Base-by-base conservation (phyloP, 108 stramenopile species). In the Fragilaria radians region DNA sequence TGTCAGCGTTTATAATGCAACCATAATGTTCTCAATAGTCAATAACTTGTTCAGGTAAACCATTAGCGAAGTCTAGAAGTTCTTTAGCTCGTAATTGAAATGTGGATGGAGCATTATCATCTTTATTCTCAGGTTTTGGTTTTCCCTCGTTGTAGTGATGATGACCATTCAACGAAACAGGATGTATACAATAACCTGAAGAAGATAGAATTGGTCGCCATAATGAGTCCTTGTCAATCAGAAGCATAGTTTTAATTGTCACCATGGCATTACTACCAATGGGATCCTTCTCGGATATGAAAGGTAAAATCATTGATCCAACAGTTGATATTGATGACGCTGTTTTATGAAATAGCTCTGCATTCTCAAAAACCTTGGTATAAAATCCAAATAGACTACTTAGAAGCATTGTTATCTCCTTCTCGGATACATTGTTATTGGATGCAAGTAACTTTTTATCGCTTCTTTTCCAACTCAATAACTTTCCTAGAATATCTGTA, bases 221-320 rank as follows among this genome's bases (percentile, higher is more conserved):
- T 11, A 78, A 36, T 21, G 59, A 48, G 61, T 74, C 72, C 21
- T 59, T 55, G 52, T 78, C 76, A 0, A 73, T 58, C 31, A 0
- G 25, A 30, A 78, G 22, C 73, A 78, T 66, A 9, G 69, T 63
- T 52, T 71, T 78, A 32, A 78, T 25, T 5, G 72, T 52, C 14
- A 33, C 65, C 5, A 66, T 34, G 11, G 62, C 60, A 26, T 29
- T 50, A 25, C 57, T 68, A 32, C 72, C 59, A 17, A 68, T 27
- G 1, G 33, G 49, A 28, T 70, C 76, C 23, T 47, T 17, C 0
- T 65, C 48, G 23, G 46, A 47, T 4, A 78, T 67, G 24, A 70
- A 54, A 7, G 76, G 76, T 19, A 78, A 46, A 3, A 78, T 26
- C 59, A 78, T 61, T 32, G 69, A 66, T 32, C 76, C 76, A 1